phyloP scores from a whole-genome alignment of 2,329 filamentous ascomycete species.

The Sclerotinia sclerotiorum region DNA sequence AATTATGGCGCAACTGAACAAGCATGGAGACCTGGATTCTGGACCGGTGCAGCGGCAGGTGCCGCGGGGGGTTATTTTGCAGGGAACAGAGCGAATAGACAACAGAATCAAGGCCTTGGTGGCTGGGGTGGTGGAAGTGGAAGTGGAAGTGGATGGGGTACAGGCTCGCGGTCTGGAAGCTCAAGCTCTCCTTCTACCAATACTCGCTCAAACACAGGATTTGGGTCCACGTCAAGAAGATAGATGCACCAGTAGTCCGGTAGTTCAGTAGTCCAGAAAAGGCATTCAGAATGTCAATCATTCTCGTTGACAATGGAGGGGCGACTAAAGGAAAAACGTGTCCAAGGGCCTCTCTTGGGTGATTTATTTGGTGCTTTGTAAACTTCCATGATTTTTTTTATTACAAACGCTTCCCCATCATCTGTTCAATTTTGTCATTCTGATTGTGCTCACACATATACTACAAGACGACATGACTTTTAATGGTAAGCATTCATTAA shows the following conservation, averaged over 20 bases:
- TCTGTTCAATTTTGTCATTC: not conserved
- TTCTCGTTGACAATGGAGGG: not conserved
- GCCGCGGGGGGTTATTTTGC: slow-evolving; percentile 71
- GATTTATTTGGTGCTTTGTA: not conserved
- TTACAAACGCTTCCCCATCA: not conserved
- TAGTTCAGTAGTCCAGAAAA: not conserved
- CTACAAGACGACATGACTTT: not conserved
- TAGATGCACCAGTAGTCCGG: slow-evolving; percentile 38
- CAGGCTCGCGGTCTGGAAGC: slow-evolving; percentile 25
- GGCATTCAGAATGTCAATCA: slow-evolving; percentile 12
- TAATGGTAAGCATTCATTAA: not conserved
- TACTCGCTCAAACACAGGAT: slow-evolving; percentile 68
- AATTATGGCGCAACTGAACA: slow-evolving; percentile 39
- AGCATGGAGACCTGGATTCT: slow-evolving; percentile 72
- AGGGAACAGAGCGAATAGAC: slow-evolving; percentile 58
- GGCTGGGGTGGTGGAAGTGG: slow-evolving; percentile 30
- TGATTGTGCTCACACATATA: not conserved
- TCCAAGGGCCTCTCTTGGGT: not conserved
- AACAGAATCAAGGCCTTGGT: slow-evolving; percentile 25
- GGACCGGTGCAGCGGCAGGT: slow-evolving; percentile 61
- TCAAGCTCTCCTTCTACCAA: slow-evolving; percentile 37
- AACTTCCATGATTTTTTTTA: not conserved
- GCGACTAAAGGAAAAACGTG: not conserved
- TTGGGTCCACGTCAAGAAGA: slow-evolving; percentile 65
- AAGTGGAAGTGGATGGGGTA: too few relatives aligned